A percentile compares a stretch with the other conserved stretches of the same genome.
Evolutionary conservation across 805 yeast species (phyloP).

Genomic region (Ogataea pilisensis): DNA sequence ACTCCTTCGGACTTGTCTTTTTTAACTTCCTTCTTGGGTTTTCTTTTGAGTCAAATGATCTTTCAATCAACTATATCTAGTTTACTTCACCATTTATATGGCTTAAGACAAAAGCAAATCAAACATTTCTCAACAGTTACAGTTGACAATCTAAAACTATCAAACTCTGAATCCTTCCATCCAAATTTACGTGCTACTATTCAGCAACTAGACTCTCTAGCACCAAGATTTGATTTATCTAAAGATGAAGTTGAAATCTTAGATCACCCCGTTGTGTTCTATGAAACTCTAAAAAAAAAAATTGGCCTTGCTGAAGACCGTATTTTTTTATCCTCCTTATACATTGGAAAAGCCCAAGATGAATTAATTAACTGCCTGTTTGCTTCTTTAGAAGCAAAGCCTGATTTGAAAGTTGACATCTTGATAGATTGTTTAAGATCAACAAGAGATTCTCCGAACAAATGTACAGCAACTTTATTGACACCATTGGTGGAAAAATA

Average conservation of each 20-base stretch:
- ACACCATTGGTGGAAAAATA: slow-evolving; percentile 60
- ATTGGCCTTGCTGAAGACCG: slow-evolving; percentile 59
- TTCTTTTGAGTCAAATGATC: slow-evolving; percentile 5
- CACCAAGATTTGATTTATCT: slow-evolving; percentile 63
- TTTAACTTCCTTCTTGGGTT: background rate
- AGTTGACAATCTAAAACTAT: slow-evolving; percentile 25
- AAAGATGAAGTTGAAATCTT: slow-evolving; percentile 58
- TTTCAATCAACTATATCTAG: slow-evolving; percentile 13
- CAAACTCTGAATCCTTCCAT: slow-evolving; percentile 24
- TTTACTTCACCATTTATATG: slow-evolving; percentile 15
- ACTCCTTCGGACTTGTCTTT: background rate
- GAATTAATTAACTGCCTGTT: slow-evolving; percentile 67
- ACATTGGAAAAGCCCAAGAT: slow-evolving; percentile 76
- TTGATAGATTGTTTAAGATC: slow-evolving; percentile 87
- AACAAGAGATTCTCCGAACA: slow-evolving; percentile 83
- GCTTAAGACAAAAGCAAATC: slow-evolving; percentile 12
- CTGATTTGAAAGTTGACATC: slow-evolving; percentile 62
- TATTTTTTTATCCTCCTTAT: slow-evolving; percentile 79
- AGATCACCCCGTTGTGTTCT: slow-evolving; percentile 68
- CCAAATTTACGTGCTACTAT: slow-evolving; percentile 28
- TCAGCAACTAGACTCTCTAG: slow-evolving; percentile 53
- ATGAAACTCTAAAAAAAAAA: slow-evolving; percentile 55
- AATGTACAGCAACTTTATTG: slow-evolving; percentile 72
- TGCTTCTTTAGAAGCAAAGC: slow-evolving; percentile 54
- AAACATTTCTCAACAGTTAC: slow-evolving; percentile 21